Percentiles rank a stretch among this genome's conserved stretches.
Evolutionary conservation across 164 flowering plant genomes (phyloP).

Genomic region (Litsea cubeba): DNA sequence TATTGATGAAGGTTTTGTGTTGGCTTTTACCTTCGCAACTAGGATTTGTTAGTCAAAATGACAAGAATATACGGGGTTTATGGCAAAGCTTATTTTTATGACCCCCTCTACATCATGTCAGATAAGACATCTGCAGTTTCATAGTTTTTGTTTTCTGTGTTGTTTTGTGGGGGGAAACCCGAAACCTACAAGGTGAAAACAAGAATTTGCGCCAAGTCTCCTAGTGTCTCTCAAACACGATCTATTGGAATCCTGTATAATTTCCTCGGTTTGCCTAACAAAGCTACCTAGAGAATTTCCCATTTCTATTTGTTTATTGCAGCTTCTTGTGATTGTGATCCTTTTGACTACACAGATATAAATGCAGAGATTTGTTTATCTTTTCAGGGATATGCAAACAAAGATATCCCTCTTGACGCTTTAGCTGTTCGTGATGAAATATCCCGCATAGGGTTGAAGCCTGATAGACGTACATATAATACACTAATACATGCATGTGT

Average conservation of each 20-base stretch:
- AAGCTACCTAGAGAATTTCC: neutral
- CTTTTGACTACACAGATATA: neutral
- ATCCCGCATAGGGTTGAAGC: constrained; percentile 43
- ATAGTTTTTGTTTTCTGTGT: neutral
- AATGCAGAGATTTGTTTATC: neutral
- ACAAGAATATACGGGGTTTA: neutral
- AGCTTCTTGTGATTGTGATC: neutral
- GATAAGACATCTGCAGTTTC: neutral
- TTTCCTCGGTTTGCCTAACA: neutral
- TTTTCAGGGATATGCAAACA: constrained; percentile 54
- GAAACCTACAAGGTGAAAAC: too few relatives aligned
- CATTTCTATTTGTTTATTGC: neutral
- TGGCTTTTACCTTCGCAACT: constrained; percentile 10
- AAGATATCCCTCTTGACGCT: constrained; percentile 49
- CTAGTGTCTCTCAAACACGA: neutral
- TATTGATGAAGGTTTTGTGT: constrained; percentile 59
- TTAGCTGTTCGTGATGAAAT: constrained; percentile 44
- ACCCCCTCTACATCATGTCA: neutral
- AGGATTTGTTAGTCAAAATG: neutral
- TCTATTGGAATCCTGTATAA: neutral
- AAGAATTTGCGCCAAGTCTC: neutral
- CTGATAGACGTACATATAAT: constrained; percentile 61
- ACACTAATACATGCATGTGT: constrained; percentile 58
- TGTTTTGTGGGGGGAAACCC: neutral
- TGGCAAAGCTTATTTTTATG: neutral